phyloP scores from a whole-genome alignment of 1,284 basidiomycete genomes.

The Heterobasidion parviporum region DNA sequence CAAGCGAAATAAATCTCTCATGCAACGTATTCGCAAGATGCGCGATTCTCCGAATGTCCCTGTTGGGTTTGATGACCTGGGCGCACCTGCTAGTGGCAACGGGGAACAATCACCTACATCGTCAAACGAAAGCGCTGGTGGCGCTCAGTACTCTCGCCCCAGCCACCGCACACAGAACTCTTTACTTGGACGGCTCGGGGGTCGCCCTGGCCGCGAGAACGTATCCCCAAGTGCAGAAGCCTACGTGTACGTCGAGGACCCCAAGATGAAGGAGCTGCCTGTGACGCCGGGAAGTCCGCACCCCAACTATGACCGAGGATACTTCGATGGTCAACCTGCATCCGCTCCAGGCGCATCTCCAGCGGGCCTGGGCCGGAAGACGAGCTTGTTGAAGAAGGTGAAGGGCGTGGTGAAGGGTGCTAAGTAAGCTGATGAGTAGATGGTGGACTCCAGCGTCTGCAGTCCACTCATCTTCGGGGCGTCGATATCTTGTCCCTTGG shows the following conservation, averaged over 20 bases:
- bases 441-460: neutral
- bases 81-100: constrained; percentile 28
- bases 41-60: constrained; percentile 75
- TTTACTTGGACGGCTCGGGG: constrained; percentile 62
- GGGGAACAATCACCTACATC: constrained; percentile 40
- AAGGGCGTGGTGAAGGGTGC: constrained; percentile 59
- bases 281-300: constrained; percentile 28
- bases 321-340: constrained; percentile 36
- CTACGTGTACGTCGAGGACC: constrained; percentile 58
- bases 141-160: constrained; percentile 30
- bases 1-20: constrained; percentile 70
- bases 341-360: constrained; percentile 17
- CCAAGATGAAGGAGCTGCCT: constrained; percentile 58
- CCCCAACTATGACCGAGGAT: constrained; percentile 20
- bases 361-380: constrained; percentile 57
- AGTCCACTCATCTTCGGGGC: neutral
- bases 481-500: neutral
- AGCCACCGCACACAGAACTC: constrained; percentile 65
- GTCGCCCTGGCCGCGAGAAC: constrained; percentile 20
- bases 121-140: constrained; percentile 26
- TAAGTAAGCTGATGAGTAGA: constrained; percentile 22
- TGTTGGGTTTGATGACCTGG: constrained; percentile 33
- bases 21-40: constrained; percentile 80
- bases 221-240: constrained; percentile 35
- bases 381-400: constrained; percentile 73